phyloP scores from a whole-genome alignment of 495 filamentous ascomycete genomes.

The Penicillium pulvis region DNA sequence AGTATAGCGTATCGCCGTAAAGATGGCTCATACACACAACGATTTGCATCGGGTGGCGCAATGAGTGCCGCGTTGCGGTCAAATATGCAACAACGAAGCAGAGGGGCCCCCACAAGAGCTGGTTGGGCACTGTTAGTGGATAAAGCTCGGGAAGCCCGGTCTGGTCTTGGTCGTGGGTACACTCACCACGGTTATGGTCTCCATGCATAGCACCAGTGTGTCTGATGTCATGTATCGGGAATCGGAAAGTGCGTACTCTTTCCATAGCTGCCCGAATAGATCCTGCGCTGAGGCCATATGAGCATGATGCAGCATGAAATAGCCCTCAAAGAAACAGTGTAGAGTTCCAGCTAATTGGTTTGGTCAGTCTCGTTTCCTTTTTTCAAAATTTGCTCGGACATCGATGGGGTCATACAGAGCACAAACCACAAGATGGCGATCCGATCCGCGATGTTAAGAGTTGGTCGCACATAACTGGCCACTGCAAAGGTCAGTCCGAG shows the following conservation, averaged over 20 bases:
- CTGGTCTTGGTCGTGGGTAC: not conserved
- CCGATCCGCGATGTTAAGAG: slow-evolving; percentile 51
- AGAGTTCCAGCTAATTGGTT: slow-evolving; percentile 57
- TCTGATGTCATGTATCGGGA: slow-evolving; percentile 80
- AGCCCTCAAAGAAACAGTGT: slow-evolving; percentile 86
- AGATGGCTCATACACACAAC: slow-evolving; percentile 78
- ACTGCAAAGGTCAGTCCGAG: slow-evolving; percentile 52
- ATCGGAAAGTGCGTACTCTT: slow-evolving; percentile 83
- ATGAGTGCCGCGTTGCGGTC: slow-evolving; percentile 58
- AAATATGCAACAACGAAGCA: slow-evolving; percentile 66
- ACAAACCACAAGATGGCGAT: slow-evolving; percentile 68
- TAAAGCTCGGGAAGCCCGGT: slow-evolving; percentile 2
- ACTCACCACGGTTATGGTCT: slow-evolving; percentile 77
- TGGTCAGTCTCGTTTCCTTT: slow-evolving; percentile 10
- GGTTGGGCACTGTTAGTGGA: slow-evolving; percentile 14
- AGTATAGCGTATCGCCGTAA: slow-evolving; percentile 86
- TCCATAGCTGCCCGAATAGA: slow-evolving; percentile 81
- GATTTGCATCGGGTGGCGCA: slow-evolving; percentile 71
- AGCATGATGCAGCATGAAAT: slow-evolving; percentile 69
- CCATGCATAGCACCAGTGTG: slow-evolving; percentile 80
- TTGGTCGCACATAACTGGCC: slow-evolving; percentile 48
- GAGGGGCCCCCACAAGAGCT: slow-evolving; percentile 80
- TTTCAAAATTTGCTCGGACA: not conserved
- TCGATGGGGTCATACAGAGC: slow-evolving; percentile 47
- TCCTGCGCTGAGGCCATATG: slow-evolving; percentile 60